Conservation (phyloP, 2,329 filamentous ascomycete species). For the Pestalotiopsis sp. region DNA sequence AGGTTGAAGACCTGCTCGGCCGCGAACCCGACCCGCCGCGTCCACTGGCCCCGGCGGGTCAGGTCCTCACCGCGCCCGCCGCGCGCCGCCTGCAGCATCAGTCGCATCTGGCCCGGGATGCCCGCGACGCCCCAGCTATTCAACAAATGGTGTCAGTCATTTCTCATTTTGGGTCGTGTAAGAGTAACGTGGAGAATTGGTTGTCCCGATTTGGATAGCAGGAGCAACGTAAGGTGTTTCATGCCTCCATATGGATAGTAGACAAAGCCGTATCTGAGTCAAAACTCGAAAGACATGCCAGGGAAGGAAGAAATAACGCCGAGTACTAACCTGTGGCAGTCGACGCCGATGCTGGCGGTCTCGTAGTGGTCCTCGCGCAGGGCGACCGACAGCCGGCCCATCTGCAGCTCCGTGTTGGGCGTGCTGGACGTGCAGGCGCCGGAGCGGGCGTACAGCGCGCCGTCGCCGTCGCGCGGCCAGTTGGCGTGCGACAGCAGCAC, state of each 20-base stretch:
- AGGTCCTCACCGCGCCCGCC: constrained; percentile 31
- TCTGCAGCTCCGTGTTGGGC: constrained; percentile 53
- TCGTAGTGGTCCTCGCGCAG: constrained; percentile 31
- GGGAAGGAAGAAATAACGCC: too few species aligned
- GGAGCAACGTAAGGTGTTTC: too few species aligned
- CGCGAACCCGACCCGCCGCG: constrained; percentile 28
- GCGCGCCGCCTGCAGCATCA: constrained; percentile 34
- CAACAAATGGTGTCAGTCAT: too few species aligned
- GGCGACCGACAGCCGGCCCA: constrained; percentile 41
- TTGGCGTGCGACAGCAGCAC: constrained; percentile 45
- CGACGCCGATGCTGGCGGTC: constrained; percentile 34
- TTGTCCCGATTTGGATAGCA: too few species aligned
- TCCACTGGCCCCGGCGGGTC: constrained; percentile 24
- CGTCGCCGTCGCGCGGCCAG: constrained; percentile 34
- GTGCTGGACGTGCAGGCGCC: constrained; percentile 44
- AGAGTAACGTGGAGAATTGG: too few species aligned
- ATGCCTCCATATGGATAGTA: too few species aligned
- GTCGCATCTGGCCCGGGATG: constrained; percentile 35
- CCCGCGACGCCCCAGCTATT: constrained; percentile 28
- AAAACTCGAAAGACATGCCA: too few species aligned
- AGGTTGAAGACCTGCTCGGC: constrained; percentile 51
- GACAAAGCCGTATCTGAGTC: too few species aligned
- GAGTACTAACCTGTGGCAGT: too few species aligned
- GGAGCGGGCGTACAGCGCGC: constrained; percentile 33
- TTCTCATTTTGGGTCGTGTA: too few species aligned